phyloP scores from a whole-genome alignment of 2,329 filamentous ascomycete species.

The Fusarium sp. region DNA sequence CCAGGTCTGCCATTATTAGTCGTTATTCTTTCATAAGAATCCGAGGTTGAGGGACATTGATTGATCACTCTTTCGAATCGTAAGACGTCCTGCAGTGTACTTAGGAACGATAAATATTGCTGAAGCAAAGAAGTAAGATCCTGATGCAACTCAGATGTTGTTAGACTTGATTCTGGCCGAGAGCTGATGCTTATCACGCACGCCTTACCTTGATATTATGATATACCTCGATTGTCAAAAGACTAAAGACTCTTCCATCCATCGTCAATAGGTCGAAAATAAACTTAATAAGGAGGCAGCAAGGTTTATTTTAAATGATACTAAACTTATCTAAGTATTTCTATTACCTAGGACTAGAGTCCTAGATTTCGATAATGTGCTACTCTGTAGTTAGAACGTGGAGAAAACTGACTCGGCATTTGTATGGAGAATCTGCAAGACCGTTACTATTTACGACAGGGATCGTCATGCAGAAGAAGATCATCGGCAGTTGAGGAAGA shows the following conservation, averaged over 20 bases:
- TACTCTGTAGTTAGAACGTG: background rate
- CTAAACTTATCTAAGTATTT: no score
- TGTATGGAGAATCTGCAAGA: background rate
- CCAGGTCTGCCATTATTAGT: no score
- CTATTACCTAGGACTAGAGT: no score
- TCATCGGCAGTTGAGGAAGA: conserved; percentile 11
- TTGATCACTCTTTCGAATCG: background rate
- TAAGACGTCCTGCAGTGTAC: background rate
- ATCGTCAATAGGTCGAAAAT: no score
- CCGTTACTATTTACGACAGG: background rate
- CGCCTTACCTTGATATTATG: no score
- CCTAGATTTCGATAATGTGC: background rate
- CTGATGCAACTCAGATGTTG: background rate
- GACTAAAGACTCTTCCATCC: no score
- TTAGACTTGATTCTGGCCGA: no score
- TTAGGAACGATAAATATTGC: background rate
- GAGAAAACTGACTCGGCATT: background rate
- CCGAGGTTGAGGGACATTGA: background rate
- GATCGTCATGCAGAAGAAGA: conserved; percentile 17
- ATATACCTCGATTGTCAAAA: no score
- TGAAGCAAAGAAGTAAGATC: background rate
- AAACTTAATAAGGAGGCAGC: no score
- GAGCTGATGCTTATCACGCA: no score
- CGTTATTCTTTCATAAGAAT: no score
- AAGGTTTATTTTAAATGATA: no score